phyloP scores from a whole-genome alignment of 2,329 filamentous ascomycete species.

The Leptographium flavum region DNA sequence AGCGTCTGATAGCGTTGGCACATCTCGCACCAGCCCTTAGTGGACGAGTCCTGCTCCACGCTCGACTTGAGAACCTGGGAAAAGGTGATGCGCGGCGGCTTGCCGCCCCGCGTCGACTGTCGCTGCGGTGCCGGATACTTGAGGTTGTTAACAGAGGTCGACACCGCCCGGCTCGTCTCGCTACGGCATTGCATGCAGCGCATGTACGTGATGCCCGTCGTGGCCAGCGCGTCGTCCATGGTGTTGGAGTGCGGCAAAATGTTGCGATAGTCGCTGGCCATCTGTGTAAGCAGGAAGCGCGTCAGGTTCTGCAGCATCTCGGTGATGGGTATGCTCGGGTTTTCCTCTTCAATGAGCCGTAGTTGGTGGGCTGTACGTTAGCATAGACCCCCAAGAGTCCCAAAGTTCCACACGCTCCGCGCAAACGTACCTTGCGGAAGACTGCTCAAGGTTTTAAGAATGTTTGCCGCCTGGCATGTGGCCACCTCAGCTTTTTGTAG shows the following conservation, averaged over 20 bases:
- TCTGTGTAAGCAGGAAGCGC: slow-evolving; percentile 71
- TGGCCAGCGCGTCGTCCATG: slow-evolving; percentile 62
- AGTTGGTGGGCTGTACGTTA: slow-evolving; percentile 45
- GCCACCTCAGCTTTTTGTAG: slow-evolving; percentile 87
- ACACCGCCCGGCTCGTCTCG: slow-evolving; percentile 67
- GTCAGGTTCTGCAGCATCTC: slow-evolving; percentile 76
- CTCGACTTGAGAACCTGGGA: slow-evolving; percentile 86
- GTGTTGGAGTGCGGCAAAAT: slow-evolving; percentile 46
- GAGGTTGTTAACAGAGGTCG: slow-evolving; percentile 73
- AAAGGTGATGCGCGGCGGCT: slow-evolving; percentile 51
- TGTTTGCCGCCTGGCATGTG: slow-evolving; percentile 91
- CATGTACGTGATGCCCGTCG: slow-evolving; percentile 58
- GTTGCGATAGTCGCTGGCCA: slow-evolving; percentile 60
- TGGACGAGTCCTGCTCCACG: slow-evolving; percentile 77
- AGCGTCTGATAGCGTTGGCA: slow-evolving; percentile 87
- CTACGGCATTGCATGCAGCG: slow-evolving; percentile 77
- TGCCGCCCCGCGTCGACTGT: slow-evolving; percentile 26
- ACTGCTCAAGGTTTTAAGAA: slow-evolving; percentile 77
- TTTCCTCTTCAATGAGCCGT: slow-evolving; percentile 73
- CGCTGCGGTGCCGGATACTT: slow-evolving; percentile 50
- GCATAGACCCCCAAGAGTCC: too few relatives aligned
- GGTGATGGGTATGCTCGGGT: slow-evolving; percentile 57
- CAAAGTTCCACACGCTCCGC: too few relatives aligned
- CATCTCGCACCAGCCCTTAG: slow-evolving; percentile 82
- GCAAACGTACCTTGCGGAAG: slow-evolving; percentile 51